Evolutionary conservation across 1,284 basidiomycete species (phyloP).

Genomic region (Volvariella volvacea): DNA sequence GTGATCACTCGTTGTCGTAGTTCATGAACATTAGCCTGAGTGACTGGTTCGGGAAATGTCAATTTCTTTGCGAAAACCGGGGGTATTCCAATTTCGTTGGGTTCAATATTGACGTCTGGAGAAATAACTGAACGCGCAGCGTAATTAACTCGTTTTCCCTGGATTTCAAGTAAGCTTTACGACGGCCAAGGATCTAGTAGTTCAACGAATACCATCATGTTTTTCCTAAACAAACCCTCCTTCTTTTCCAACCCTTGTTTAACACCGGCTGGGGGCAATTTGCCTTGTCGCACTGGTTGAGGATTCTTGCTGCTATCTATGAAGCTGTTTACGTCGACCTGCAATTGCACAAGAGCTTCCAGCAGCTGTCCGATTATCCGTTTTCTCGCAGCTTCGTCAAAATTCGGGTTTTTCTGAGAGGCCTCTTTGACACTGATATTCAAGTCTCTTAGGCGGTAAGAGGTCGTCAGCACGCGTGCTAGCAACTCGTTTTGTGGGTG

Average conservation of each 20-base stretch:
- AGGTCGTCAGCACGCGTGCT: conserved; percentile 76
- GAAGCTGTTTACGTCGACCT: conserved; percentile 95
- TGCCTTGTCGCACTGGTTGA: conserved; percentile 76
- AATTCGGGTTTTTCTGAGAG: conserved; percentile 50
- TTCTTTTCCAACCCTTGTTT: conserved; percentile 99
- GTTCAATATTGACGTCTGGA: conserved; percentile 98
- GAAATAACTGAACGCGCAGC: conserved; percentile 99
- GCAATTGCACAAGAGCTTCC: conserved; percentile 83
- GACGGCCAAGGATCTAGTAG: conserved; percentile 2
- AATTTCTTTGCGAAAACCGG: conserved; percentile 97
- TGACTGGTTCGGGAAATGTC: conserved; percentile 98
- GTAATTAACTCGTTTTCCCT: conserved; percentile 99
- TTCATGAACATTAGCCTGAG: conserved; percentile 84
- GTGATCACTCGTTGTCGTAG: conserved; percentile 90
- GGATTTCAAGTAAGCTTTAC: conserved; percentile 1
- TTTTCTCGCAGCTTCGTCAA: conserved; percentile 51
- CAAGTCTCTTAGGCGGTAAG: conserved; percentile 75
- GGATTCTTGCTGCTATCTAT: conserved; percentile 98
- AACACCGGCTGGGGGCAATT: conserved; percentile 89
- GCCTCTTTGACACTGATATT: conserved; percentile 62
- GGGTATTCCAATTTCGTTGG: conserved; percentile 97
- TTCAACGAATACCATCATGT: conserved; percentile 86
- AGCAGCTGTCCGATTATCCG: conserved; percentile 69
- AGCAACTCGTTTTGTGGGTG: conserved; percentile 97
- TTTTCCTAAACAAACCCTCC: conserved; percentile 95